Percentiles rank a stretch among this genome's conserved stretches.
Conservation (phyloP, 106 monocot genomes). For the Dioscorea zingiberensis region DNA sequence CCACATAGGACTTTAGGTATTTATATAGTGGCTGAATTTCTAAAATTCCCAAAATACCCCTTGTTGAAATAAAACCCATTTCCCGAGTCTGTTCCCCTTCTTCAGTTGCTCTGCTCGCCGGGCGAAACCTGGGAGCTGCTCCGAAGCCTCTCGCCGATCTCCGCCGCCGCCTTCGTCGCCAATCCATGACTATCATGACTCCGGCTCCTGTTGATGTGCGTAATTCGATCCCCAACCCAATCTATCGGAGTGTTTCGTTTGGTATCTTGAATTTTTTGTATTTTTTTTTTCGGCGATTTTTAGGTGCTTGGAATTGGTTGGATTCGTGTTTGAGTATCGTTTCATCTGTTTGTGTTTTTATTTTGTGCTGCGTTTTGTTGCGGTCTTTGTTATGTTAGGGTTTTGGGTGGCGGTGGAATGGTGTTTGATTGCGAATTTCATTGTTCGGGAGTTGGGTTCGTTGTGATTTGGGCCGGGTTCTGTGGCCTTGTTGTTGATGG, state of each 20-base stretch:
- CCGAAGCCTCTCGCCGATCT: neutral
- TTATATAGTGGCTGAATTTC: neutral
- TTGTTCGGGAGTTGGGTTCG: neutral
- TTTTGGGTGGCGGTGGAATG: neutral
- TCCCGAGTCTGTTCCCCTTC: neutral
- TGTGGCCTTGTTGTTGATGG: neutral
- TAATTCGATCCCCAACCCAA: neutral
- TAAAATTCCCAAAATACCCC: constrained; percentile 17
- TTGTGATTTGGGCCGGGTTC: neutral
- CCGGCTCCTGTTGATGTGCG: constrained; percentile 49
- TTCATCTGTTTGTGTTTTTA: no score
- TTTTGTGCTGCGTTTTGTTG: neutral
- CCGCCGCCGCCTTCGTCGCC: constrained; percentile 1
- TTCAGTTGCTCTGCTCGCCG: neutral
- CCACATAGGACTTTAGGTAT: no score
- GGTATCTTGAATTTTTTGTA: neutral
- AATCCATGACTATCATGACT: constrained; percentile 45
- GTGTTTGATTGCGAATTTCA: neutral
- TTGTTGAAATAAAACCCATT: constrained; percentile 8
- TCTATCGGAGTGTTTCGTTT: neutral
- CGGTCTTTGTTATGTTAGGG: neutral
- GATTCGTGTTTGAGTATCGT: neutral
- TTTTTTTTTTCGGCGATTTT: neutral
- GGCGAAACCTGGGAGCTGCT: constrained; percentile 1
- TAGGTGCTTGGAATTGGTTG: neutral